Conservation (phyloP, 768 basidiomycete genomes). For the Lentinula lateritia region DNA sequence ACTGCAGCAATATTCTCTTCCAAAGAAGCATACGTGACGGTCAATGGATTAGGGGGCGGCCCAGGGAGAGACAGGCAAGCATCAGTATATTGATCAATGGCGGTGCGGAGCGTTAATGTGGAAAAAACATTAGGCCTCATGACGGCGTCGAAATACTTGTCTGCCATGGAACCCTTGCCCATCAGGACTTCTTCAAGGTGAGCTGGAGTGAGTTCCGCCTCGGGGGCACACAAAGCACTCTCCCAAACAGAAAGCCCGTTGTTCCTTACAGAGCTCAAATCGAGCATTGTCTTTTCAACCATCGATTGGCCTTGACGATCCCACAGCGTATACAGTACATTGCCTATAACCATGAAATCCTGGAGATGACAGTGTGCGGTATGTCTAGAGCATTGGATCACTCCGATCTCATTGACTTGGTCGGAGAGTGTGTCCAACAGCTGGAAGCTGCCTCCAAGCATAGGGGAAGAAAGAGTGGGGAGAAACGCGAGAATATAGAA, state of each 20-base stretch:
- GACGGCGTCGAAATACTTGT: conserved; percentile 76
- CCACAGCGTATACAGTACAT: conserved; percentile 68
- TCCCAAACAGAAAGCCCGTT: conserved; percentile 39
- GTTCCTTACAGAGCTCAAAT: conserved; percentile 29
- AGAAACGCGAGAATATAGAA: conserved; percentile 68
- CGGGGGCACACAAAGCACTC: conserved; percentile 54
- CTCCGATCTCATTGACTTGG: conserved; percentile 50
- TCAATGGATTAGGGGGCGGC: conserved; percentile 46
- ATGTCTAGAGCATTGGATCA: conserved; percentile 52
- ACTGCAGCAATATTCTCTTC: conserved; percentile 75
- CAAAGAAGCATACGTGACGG: conserved; percentile 57
- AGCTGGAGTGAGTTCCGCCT: conserved; percentile 76
- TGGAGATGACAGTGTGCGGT: conserved; percentile 71
- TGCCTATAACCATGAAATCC: conserved; percentile 61
- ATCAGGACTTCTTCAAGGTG: conserved; percentile 83
- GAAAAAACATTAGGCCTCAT: conserved; percentile 90
- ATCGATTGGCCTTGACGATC: conserved; percentile 74
- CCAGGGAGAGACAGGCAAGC: conserved; percentile 64
- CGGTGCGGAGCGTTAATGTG: conserved; percentile 69
- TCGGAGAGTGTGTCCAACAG: conserved; percentile 54
- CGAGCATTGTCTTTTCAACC: conserved; percentile 52
- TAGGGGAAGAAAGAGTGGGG: conserved; percentile 56
- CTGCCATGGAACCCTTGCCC: conserved; percentile 63
- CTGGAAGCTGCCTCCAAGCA: conserved; percentile 78
- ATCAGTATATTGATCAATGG: conserved; percentile 78